Percentiles rank a stretch among this genome's conserved stretches.
These are phyloP conservation scores for Ustilago tritici DNA, from an alignment of 1,284 basidiomycete species.

Conservation along the genomic window DNA sequence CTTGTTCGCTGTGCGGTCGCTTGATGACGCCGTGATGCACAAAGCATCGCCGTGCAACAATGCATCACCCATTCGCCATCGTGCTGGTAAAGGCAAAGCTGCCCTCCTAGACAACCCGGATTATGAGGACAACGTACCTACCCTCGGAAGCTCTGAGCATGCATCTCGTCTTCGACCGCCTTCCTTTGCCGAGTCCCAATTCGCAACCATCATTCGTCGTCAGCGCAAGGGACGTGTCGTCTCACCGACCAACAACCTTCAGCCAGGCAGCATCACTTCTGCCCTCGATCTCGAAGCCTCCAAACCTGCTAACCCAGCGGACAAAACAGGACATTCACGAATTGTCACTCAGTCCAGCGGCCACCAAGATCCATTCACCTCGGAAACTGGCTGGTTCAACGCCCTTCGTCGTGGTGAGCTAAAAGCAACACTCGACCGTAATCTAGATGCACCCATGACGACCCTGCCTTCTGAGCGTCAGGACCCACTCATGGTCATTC, in stretches of 20 bases:
- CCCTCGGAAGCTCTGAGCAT: neutral
- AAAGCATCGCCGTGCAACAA: neutral
- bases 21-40: neutral
- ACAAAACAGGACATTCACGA: neutral
- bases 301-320: neutral
- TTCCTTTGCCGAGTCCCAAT: slow-evolving; percentile 57
- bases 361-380: slow-evolving; percentile 14
- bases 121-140: neutral
- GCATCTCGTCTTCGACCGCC: slow-evolving; percentile 33
- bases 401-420: slow-evolving; percentile 37
- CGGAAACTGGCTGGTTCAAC: slow-evolving; percentile 25
- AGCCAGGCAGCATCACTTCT: slow-evolving; percentile 16
- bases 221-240: slow-evolving; percentile 55
- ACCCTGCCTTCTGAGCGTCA: slow-evolving; percentile 35
- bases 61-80: slow-evolving; percentile 33
- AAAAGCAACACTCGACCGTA: slow-evolving; percentile 17
- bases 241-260: slow-evolving; percentile 39
- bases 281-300: slow-evolving; percentile 38
- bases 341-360: neutral
- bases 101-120: neutral
- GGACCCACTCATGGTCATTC: slow-evolving; percentile 47
- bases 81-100: slow-evolving; percentile 23
- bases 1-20: neutral
- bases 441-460: slow-evolving; percentile 17
- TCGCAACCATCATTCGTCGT: slow-evolving; percentile 59